Percentiles rank a stretch among this genome's conserved stretches.
Conservation (phyloP, 139 green algal genomes). For the Coccomyxa sp. region DNA sequence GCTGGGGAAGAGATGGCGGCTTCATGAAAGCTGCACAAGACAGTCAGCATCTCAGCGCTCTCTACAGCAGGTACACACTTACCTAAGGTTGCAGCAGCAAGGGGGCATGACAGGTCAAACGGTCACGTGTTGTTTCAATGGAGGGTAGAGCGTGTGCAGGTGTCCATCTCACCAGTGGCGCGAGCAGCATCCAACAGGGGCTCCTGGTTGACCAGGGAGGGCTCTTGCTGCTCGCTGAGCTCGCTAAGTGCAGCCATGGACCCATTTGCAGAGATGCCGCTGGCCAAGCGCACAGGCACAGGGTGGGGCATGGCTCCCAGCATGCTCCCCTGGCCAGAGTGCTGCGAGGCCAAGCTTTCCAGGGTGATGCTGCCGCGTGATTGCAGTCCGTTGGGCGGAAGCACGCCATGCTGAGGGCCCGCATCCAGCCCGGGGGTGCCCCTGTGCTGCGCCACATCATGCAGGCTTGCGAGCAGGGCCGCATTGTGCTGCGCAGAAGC, state of each 20-base stretch:
- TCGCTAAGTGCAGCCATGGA: not conserved
- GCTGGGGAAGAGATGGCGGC: not conserved
- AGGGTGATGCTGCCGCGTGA: not conserved
- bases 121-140: no score
- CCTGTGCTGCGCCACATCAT: not conserved
- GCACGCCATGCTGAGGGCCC: not conserved
- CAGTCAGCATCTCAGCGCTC: no score
- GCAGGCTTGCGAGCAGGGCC: not conserved
- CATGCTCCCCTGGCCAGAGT: not conserved
- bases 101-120: no score
- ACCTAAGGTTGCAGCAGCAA: no score
- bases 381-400: not conserved
- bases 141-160: no score
- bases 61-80: no score
- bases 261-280: not conserved
- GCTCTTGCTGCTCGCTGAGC: not conserved
- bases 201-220: no score
- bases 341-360: not conserved
- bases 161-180: no score
- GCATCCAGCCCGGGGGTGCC: not conserved
- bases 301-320: not conserved
- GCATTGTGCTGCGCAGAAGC: not conserved
- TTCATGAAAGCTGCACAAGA: not conserved
- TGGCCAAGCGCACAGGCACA: not conserved
- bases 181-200: not conserved